Evolutionary conservation across 2,329 filamentous ascomycete species (phyloP).

Genomic region (Aspergillus arachidicola): DNA sequence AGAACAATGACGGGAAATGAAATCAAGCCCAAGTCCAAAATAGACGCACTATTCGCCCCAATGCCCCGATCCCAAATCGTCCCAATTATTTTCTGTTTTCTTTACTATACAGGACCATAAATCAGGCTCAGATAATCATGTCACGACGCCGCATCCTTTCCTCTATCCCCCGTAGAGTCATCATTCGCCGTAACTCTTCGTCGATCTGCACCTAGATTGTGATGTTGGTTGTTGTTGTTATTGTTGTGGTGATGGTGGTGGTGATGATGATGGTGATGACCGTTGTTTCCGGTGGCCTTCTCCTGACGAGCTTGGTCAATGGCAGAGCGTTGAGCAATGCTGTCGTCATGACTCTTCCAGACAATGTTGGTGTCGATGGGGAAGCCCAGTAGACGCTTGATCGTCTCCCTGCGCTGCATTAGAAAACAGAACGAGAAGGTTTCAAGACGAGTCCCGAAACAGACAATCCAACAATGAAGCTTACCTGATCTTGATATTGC

Average conservation of each 20-base stretch:
- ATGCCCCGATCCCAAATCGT: constrained; percentile 43
- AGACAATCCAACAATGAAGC: constrained; percentile 31
- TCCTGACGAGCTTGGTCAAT: constrained; percentile 92
- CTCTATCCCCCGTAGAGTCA: constrained; percentile 46
- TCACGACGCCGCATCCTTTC: constrained; percentile 41
- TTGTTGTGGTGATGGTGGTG: constrained; percentile 31
- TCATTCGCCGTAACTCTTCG: constrained; percentile 47
- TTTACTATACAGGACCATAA: constrained; percentile 44
- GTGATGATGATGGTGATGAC: constrained; percentile 36
- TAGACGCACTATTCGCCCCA: constrained; percentile 44
- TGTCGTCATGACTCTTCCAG: constrained; percentile 95
- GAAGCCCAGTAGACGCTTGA: constrained; percentile 86
- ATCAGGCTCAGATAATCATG: constrained; percentile 26
- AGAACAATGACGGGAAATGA: constrained; percentile 22
- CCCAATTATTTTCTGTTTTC: constrained; percentile 38
- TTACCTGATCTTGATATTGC: constrained; percentile 94
- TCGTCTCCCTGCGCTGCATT: constrained; percentile 70
- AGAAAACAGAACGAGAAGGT: background rate
- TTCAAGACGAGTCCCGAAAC: background rate
- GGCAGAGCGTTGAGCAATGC: constrained; percentile 85
- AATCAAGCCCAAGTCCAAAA: constrained; percentile 34
- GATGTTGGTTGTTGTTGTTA: constrained; percentile 20
- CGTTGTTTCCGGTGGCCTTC: constrained; percentile 57
- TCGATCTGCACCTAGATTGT: constrained; percentile 41
- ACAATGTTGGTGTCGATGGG: constrained; percentile 87